Percentiles rank a stretch among this genome's conserved stretches.
Conservation (phyloP, 352 stramenopile genomes). For the Hyaloperonospora brassicae region DNA sequence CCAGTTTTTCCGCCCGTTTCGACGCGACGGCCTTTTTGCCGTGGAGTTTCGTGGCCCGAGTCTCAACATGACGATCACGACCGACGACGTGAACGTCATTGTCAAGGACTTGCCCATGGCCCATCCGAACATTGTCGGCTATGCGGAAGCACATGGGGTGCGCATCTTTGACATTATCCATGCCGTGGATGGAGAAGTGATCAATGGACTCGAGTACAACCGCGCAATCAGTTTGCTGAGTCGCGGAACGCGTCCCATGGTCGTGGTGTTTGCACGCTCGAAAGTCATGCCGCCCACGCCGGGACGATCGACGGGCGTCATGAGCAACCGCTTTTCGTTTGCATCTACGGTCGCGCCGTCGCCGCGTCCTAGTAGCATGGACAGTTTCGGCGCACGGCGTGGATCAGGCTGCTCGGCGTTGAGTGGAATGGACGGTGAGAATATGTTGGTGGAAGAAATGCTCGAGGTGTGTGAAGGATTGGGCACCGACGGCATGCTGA, state of each 20-base stretch:
- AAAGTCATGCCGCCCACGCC: constrained; percentile 55
- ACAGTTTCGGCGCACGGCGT: constrained; percentile 30
- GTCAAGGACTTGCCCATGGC: constrained; percentile 78
- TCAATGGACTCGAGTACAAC: constrained; percentile 75
- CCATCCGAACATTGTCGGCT: constrained; percentile 76
- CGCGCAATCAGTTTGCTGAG: constrained; percentile 72
- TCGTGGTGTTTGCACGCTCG: constrained; percentile 72
- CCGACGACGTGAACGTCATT: constrained; percentile 78
- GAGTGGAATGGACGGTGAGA: constrained; percentile 47
- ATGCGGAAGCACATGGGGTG: constrained; percentile 73
- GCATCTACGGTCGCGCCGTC: constrained; percentile 60
- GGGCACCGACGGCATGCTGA: constrained; percentile 41
- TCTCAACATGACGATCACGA: constrained; percentile 84
- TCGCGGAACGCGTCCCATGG: constrained; percentile 52
- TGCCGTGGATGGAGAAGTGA: constrained; percentile 68
- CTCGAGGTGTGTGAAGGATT: constrained; percentile 77
- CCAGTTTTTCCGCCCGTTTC: constrained; percentile 76
- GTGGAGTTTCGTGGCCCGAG: constrained; percentile 73
- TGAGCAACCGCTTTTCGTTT: constrained; percentile 66
- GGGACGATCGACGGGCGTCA: constrained; percentile 39
- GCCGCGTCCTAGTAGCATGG: constrained; percentile 31
- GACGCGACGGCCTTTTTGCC: constrained; percentile 69
- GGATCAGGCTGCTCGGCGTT: constrained; percentile 38
- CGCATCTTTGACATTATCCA: constrained; percentile 76
- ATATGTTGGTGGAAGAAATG: constrained; percentile 75